A percentile compares a stretch with the other conserved stretches of the same genome.
Evolutionary conservation across 2,329 filamentous ascomycete species (phyloP).

Genomic region (Lasiodiplodia theobromae): DNA sequence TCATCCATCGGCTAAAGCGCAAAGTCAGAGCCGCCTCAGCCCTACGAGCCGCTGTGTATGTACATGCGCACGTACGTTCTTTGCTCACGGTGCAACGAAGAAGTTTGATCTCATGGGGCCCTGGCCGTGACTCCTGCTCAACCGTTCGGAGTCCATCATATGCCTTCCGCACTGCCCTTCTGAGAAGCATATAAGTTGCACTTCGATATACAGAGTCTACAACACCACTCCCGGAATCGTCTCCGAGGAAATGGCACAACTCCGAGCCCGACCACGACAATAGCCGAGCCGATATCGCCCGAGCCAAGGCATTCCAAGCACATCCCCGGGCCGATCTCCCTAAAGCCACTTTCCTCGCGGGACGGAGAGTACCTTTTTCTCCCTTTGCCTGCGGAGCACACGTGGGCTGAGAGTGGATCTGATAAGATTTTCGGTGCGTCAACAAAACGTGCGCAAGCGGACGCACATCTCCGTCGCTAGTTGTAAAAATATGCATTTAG

Average conservation of each 20-base stretch:
- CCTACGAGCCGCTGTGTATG: neutral
- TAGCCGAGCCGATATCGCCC: constrained; percentile 25
- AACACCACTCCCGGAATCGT: neutral
- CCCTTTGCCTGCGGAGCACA: neutral
- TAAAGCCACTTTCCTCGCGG: neutral
- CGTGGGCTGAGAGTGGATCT: constrained; percentile 14
- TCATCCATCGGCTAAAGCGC: neutral
- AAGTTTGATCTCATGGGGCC: neutral
- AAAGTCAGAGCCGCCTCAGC: constrained; percentile 10
- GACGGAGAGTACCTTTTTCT: neutral
- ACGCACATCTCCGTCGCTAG: neutral
- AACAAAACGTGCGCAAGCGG: neutral
- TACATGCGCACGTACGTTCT: neutral
- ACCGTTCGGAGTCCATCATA: neutral
- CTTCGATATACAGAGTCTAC: neutral
- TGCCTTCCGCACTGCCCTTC: neutral
- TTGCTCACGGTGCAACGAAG: neutral
- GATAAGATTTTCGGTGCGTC: constrained; percentile 20
- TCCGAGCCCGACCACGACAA: neutral
- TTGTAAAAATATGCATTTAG: neutral
- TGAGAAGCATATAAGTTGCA: neutral
- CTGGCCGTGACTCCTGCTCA: neutral
- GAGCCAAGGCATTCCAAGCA: neutral
- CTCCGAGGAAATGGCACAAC: neutral
- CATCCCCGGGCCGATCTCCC: neutral